Evolutionary conservation across 306 rosid genomes (phyloP), one percentile per base, ranked within the genome.

Genomic region (Malus sylvestris): DNA sequence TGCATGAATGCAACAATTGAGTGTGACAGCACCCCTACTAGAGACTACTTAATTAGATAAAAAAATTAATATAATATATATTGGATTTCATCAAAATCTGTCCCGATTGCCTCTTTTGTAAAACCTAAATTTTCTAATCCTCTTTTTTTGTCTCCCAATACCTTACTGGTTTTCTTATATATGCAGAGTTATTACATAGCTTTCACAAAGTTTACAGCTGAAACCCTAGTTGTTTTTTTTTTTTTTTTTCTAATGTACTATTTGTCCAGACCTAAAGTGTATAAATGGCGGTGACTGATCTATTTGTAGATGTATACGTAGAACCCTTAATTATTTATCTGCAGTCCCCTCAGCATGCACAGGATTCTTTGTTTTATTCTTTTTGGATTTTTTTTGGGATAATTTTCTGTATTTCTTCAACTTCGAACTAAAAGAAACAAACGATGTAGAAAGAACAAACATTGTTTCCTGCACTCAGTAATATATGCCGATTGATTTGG

Each of bases 1-100:
- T 89, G 87, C 91, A 88, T 86, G 88, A 85, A 85, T 86, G 91
- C 88, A 85, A 79, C 88, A 79, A 64, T 65, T 82, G 90, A 62
- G 67, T 62, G 67, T 27, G 89, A 83, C 84, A 89, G 84, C 86
- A 85, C 91, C 82, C 82, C 81, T 86, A 35, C 49, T 8, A 18
- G 20, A 49, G 55, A 16, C 20, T 49, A 15, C 20, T 49, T 15
- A 49, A 49, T 46, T 35, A 35, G 19, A 40, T 40, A 40, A 40
- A 40, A 9, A 8, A 40, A 40, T 40, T 40, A 40, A 40, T 0
- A 40, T 80, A 88, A 68, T 76, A 75, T 22, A 75, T 77, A 82
- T 52, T 83, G 76, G 85, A 75, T 82, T 75, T 81, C 71, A 82
- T 86, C 88, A 64, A 70, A 74, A 53, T 83, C 74, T 70, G 45